A percentile compares a stretch with the other conserved stretches of the same genome.
Conservation (phyloP, 768 basidiomycete species). For the Hortiboletus campestris region DNA sequence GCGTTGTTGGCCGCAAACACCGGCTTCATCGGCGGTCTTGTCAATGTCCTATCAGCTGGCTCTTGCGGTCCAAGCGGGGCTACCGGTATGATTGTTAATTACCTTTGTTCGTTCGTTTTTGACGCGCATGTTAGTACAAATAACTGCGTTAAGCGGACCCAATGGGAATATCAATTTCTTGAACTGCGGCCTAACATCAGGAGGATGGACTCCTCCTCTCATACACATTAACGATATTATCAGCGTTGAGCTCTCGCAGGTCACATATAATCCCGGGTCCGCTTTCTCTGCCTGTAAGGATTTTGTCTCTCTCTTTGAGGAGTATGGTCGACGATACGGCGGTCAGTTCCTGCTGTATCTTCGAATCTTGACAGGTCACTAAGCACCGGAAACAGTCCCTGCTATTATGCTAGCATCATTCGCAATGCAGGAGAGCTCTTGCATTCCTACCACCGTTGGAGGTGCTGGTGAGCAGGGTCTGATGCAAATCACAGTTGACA, state of each 20-base stretch:
- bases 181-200: slow-evolving; percentile 66
- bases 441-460: slow-evolving; percentile 65
- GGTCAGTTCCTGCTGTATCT: slow-evolving; percentile 29
- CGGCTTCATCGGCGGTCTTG: slow-evolving; percentile 22
- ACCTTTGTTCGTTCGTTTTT: neutral
- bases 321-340: slow-evolving; percentile 47
- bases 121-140: slow-evolving; percentile 38
- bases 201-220: slow-evolving; percentile 72
- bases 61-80: slow-evolving; percentile 52
- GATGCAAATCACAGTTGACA: slow-evolving; percentile 82
- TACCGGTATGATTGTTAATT: slow-evolving; percentile 37
- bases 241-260: slow-evolving; percentile 43
- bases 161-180: slow-evolving; percentile 75
- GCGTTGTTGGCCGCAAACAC: neutral
- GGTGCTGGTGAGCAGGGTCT: slow-evolving; percentile 81
- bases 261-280: slow-evolving; percentile 46
- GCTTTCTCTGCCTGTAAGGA: slow-evolving; percentile 60
- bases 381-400: slow-evolving; percentile 45
- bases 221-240: slow-evolving; percentile 53
- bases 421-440: slow-evolving; percentile 85
- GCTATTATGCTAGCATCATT: slow-evolving; percentile 80
- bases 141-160: slow-evolving; percentile 54
- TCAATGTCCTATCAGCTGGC: slow-evolving; percentile 33
- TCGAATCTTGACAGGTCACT: neutral
- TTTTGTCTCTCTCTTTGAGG: slow-evolving; percentile 55